Evolutionary conservation across 805 yeast species (phyloP).

Genomic region (Blastobotrys chiropterorum): DNA sequence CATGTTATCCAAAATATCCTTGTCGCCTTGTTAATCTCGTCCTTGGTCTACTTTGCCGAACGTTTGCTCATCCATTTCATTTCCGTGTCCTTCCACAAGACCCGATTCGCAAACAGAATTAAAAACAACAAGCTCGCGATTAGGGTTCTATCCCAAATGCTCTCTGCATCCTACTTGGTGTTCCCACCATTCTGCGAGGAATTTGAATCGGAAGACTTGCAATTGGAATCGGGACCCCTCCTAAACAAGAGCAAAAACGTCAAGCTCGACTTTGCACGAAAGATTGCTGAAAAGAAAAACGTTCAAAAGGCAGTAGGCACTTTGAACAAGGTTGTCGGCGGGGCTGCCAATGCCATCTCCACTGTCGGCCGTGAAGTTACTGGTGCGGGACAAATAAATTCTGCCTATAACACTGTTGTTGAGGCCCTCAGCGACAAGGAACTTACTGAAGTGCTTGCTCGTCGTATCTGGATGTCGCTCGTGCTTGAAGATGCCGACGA

Average conservation of each 20-base stretch:
- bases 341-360: slow-evolving; percentile 25
- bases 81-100: slow-evolving; percentile 35
- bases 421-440: slow-evolving; percentile 28
- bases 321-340: slow-evolving; percentile 24
- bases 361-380: slow-evolving; percentile 19
- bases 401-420: slow-evolving; percentile 25
- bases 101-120: slow-evolving; percentile 34
- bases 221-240: slow-evolving; percentile 23
- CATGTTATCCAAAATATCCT: slow-evolving; percentile 28
- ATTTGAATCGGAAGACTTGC: slow-evolving; percentile 32
- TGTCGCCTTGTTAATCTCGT: slow-evolving; percentile 33
- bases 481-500: slow-evolving; percentile 33
- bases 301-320: slow-evolving; percentile 22
- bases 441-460: slow-evolving; percentile 29
- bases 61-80: slow-evolving; percentile 33
- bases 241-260: slow-evolving; percentile 11
- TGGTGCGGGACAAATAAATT: slow-evolving; percentile 11
- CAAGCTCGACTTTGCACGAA: slow-evolving; percentile 10
- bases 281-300: slow-evolving; percentile 17
- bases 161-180: slow-evolving; percentile 28
- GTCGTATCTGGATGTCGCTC: slow-evolving; percentile 37
- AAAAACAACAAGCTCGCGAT: slow-evolving; percentile 31
- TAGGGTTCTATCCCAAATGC: slow-evolving; percentile 25
- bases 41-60: slow-evolving; percentile 33
- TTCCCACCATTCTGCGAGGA: slow-evolving; percentile 32